A percentile compares a stretch with the other conserved stretches of the same genome.
Evolutionary conservation across 768 basidiomycete genomes (phyloP).

Genomic region (Cystofilobasidium capitatum): DNA sequence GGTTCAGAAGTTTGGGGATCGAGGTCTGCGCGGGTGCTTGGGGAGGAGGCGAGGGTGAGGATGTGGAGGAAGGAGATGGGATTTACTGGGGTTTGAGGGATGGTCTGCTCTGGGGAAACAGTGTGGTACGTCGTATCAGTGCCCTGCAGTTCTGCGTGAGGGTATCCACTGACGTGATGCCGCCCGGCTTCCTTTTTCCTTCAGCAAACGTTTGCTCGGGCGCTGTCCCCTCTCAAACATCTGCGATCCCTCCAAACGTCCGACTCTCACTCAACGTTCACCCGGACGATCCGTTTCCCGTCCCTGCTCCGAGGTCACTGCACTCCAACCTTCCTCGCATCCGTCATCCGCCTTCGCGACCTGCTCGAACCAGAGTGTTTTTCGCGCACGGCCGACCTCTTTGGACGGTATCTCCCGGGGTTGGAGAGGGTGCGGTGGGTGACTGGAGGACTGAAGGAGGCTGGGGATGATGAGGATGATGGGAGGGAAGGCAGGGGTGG

Average conservation of each 20-base stretch:
- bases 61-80: not conserved
- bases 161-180: not conserved
- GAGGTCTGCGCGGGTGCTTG: not conserved
- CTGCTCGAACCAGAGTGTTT: not conserved
- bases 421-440: not conserved
- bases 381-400: not conserved
- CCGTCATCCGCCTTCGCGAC: not conserved
- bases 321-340: not conserved
- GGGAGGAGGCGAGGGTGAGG: not conserved
- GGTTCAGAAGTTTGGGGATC: not conserved
- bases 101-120: not conserved
- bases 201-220: not conserved
- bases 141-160: not conserved
- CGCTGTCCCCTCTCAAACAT: not conserved
- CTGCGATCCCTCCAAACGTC: not conserved
- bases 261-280: constrained; percentile 6
- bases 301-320: not conserved
- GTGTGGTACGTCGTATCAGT: not conserved
- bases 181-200: not conserved
- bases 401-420: not conserved
- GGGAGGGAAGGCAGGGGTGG: not conserved
- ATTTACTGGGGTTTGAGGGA: not conserved
- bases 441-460: not conserved
- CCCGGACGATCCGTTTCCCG: not conserved
- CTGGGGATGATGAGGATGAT: not conserved